Evolutionary conservation across 768 basidiomycete genomes (phyloP).

Genomic region (Trametes maxima): DNA sequence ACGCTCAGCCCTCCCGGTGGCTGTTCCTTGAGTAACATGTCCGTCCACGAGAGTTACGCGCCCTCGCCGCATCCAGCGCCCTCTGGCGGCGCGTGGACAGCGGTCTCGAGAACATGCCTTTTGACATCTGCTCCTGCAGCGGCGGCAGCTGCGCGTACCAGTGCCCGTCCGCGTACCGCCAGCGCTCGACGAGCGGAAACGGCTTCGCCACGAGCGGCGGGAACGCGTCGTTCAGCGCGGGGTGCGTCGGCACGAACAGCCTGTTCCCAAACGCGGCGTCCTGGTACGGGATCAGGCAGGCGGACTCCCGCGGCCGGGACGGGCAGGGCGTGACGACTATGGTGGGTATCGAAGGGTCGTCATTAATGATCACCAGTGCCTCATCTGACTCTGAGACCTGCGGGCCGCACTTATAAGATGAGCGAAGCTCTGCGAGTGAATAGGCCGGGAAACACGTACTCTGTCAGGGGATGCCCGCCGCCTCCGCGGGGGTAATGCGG

Average conservation of each 20-base stretch:
- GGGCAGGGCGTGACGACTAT: conserved; percentile 56
- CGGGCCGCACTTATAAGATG: background rate
- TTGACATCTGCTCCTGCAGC: conserved; percentile 47
- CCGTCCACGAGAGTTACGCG: conserved; percentile 13
- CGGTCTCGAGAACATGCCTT: conserved; percentile 46
- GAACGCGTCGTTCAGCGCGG: conserved; percentile 48
- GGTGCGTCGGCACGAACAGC: conserved; percentile 52
- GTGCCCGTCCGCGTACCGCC: conserved; percentile 55
- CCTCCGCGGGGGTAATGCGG: conserved; percentile 4
- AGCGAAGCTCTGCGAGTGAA: background rate
- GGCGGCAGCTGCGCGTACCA: conserved; percentile 54
- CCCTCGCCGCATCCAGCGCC: conserved; percentile 4
- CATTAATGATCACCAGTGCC: conserved; percentile 28
- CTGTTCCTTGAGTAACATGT: conserved; percentile 18
- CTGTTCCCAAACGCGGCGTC: conserved; percentile 53
- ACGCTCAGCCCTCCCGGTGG: conserved; percentile 15
- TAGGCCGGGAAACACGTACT: conserved; percentile 1
- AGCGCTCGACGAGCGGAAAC: conserved; percentile 39
- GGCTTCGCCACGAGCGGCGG: conserved; percentile 43
- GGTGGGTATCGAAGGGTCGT: conserved; percentile 45
- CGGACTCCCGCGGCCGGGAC: conserved; percentile 40
- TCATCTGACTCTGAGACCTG: background rate
- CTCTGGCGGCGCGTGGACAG: conserved; percentile 20
- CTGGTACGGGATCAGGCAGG: conserved; percentile 55
- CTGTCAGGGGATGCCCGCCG: conserved; percentile 13